Evolutionary conservation across 371 early-diverging fungal species (phyloP), one percentile per base, ranked within the genome.

Genomic region (Syncephalastrum contaminatum): DNA sequence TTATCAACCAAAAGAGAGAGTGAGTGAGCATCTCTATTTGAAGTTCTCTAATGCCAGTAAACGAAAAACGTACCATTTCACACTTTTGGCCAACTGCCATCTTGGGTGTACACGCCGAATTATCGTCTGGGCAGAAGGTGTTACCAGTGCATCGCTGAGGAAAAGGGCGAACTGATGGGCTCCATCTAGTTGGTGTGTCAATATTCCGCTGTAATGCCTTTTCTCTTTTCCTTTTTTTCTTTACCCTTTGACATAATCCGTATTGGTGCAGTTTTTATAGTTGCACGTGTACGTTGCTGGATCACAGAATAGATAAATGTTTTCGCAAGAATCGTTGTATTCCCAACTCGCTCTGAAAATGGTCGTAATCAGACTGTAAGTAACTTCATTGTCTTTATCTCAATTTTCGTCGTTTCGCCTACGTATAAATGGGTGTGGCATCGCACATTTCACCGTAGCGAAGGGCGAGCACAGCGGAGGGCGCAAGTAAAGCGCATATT

Each of bases 181-280:
- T 59, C 75, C 72, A 69, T 16, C 70, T 69, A 43, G 10, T 30
- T 6, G 42, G 13, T 24, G 15, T 16, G 14, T 16, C 20, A 20
- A 39, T 25, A 51, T 45, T 45, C 13, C 22, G 48, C 15, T 25
- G 40, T 15, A 15, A 7, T 6, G 36, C 36, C 8, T 30, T 0
- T 25, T 25, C 5, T 25, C 25, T 25, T 25, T n/a, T 40, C 18
- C 25, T n/a, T 18, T 30, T 4, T 14, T 15, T 4, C 4, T n/a
- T 69, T 67, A 75, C 75, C 56, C 61, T 61, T 51, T 47, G 7
- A 69, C 60, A 55, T 67, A 75, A 49, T 75, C 75, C 4, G 64
- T 43, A 45, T 75, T 72, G 2, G 70, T 53, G 15, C 75, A 75
- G 5, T 66, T 66, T 58, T 62, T 69, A 36, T 67, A 64, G n/a